Evolutionary conservation across 768 basidiomycete species (phyloP), one percentile per base, ranked within the genome.

Genomic region (Xerocomellus chrysenteron): DNA sequence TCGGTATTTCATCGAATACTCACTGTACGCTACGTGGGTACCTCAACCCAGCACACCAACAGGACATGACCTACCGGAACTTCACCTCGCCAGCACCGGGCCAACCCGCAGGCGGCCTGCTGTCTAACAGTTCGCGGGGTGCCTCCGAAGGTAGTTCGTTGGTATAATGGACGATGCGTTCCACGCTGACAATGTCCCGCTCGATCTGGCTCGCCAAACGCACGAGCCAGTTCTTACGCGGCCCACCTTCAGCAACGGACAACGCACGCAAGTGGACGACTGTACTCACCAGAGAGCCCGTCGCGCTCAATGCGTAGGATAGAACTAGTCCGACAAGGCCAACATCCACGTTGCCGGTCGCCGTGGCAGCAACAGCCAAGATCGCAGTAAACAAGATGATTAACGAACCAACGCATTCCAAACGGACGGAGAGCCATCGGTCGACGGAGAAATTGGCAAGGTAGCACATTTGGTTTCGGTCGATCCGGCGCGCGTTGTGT

Each of bases 131-230:
- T 55, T 90, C 86, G 44, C 82, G 78, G 0, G 88, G 83, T 2
- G 89, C 92, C 71, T 98, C 95, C 0, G 86, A 77, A 17, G 76
- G 64, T 14, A 95, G 77, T 11, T 87, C 76, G 33, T 65, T 69
- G 5, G 84, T 85, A 65, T 96, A 94, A 63, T 94, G 86, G 28
- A 90, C 69, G 48, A 94, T 87, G 8, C 92, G 85, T 68, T 94
- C 93, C 14, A 92, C 88, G 64, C 89, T 90, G 57, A 94, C 90
- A 63, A 93, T 86, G 61, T 90, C 91, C 65, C 92, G 89, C 67
- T 95, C 92, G 12, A 94, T 90, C 70, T 95, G 94, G 64, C 86
- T 88, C 4, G 88, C 85, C n/a, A 85, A 86, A 32, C 89, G 81
- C 26, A 92, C 89, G 7, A 91, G 78, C 89, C 89, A 90, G 64